phyloP scores from a whole-genome alignment of 225 moss, liverwort and hornwort genomes.

The Bryum argenteum region DNA sequence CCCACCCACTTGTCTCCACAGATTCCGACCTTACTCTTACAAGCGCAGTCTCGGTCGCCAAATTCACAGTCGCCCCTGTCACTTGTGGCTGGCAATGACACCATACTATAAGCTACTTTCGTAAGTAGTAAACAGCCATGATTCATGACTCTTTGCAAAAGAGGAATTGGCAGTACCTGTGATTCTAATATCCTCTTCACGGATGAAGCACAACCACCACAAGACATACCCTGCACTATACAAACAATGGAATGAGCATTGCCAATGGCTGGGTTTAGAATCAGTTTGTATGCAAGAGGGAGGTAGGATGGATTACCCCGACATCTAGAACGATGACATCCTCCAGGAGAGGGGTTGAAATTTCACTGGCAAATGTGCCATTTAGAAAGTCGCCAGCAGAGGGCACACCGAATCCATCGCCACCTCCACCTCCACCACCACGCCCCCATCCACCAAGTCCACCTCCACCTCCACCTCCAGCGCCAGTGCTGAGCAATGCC shows the following conservation, averaged over 20 bases:
- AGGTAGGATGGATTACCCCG: constrained; percentile 53
- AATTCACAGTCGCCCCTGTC: constrained; percentile 83
- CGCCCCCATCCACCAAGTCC: constrained; percentile 69
- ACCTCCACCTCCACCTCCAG: constrained; percentile 63
- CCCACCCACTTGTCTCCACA: constrained; percentile 66
- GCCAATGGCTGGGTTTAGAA: too few species aligned
- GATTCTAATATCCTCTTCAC: constrained; percentile 98
- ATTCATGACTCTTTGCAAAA: constrained; percentile 11
- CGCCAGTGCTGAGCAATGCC: constrained; percentile 32
- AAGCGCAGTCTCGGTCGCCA: constrained; percentile 96
- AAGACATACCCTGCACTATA: constrained; percentile 90
- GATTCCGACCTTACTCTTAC: constrained; percentile 70
- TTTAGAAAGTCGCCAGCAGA: constrained; percentile 66
- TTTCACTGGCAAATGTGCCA: constrained; percentile 44
- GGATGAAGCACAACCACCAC: constrained; percentile 97
- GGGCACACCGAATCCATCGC: constrained; percentile 66
- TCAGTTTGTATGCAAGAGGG: neutral
- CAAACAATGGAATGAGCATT: constrained; percentile 15
- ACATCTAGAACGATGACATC: constrained; percentile 90
- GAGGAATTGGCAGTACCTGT: constrained; percentile 60
- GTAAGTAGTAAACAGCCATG: neutral
- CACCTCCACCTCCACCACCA: constrained; percentile 66
- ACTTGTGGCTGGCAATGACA: constrained; percentile 80
- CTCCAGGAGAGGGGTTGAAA: constrained; percentile 39
- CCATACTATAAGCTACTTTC: constrained; percentile 17